A percentile compares a stretch with the other conserved stretches of the same genome.
Conservation (phyloP, 805 yeast species). For the Jamesozyma hellenica region DNA sequence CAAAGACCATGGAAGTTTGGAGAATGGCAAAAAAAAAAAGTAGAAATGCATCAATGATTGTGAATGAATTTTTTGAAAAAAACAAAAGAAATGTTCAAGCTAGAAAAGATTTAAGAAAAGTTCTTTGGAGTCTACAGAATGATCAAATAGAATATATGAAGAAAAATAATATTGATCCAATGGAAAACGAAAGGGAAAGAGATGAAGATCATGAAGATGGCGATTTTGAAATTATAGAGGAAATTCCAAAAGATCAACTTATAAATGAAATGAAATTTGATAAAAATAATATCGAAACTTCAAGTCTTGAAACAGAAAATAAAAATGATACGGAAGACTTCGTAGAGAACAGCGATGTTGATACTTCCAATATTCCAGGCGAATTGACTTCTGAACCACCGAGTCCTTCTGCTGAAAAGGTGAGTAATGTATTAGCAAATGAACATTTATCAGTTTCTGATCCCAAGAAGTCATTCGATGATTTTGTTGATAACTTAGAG, state of each 20-base stretch:
- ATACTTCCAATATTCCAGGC: neutral
- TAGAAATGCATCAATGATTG: conserved; percentile 9
- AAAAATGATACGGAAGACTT: neutral
- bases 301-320: neutral
- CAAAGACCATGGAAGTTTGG: conserved; percentile 43
- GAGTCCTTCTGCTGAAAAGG: neutral
- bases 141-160: conserved; percentile 10
- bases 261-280: neutral
- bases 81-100: conserved; percentile 16
- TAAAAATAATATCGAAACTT: neutral
- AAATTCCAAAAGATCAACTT: conserved; percentile 6
- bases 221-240: conserved; percentile 26
- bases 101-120: conserved; percentile 19
- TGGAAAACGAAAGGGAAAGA: conserved; percentile 4
- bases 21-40: conserved; percentile 16
- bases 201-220: conserved; percentile 12
- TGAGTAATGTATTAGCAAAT: neutral
- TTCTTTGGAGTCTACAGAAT: conserved; percentile 16
- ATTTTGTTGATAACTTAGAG: no score
- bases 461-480: neutral
- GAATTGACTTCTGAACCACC: conserved; percentile 5
- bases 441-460: neutral
- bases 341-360: neutral
- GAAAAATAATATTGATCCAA: conserved; percentile 3
- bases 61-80: conserved; percentile 24